These are phyloP conservation scores for Cucumis melo DNA, from an alignment of 306 rosid genomes.

Conservation along the genomic window DNA sequence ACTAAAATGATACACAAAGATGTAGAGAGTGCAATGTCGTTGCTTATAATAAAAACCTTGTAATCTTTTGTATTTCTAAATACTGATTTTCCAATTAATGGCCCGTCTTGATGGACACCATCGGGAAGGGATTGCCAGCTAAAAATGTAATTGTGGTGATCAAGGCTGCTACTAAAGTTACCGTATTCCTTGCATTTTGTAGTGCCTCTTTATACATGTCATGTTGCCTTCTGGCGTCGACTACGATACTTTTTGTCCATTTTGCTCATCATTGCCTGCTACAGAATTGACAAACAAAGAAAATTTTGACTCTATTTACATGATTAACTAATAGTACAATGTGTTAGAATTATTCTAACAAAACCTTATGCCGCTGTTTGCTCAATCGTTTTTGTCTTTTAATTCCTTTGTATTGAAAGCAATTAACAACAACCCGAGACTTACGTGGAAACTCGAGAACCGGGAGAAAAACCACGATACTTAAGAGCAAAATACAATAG, in stretches of 20 bases:
- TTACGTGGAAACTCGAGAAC: too few species aligned
- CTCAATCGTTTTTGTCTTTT: neutral
- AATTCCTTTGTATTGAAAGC: neutral
- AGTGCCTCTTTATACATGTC: slow-evolving; percentile 48
- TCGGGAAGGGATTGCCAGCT: slow-evolving; percentile 53
- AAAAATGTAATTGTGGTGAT: slow-evolving; percentile 61
- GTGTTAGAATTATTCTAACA: too few species aligned
- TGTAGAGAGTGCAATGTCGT: slow-evolving; percentile 37
- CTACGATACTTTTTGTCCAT: neutral
- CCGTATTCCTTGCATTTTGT: slow-evolving; percentile 60
- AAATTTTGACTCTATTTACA: too few species aligned
- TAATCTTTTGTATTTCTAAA: slow-evolving; percentile 29
- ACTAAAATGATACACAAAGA: slow-evolving; percentile 52
- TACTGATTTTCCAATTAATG: slow-evolving; percentile 29
- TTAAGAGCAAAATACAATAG: too few species aligned
- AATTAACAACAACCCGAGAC: too few species aligned
- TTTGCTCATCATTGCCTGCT: neutral
- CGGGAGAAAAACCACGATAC: too few species aligned
- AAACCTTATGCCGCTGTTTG: neutral
- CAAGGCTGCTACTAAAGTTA: slow-evolving; percentile 43
- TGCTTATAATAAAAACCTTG: slow-evolving; percentile 48
- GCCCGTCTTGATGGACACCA: slow-evolving; percentile 38
- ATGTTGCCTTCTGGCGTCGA: slow-evolving; percentile 1
- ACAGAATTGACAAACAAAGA: too few species aligned
- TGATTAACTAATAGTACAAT: too few species aligned